Percentiles rank a stretch among this genome's conserved stretches.
Conservation (phyloP, 2,329 filamentous ascomycete species). For the Arthroderma uncinatum region DNA sequence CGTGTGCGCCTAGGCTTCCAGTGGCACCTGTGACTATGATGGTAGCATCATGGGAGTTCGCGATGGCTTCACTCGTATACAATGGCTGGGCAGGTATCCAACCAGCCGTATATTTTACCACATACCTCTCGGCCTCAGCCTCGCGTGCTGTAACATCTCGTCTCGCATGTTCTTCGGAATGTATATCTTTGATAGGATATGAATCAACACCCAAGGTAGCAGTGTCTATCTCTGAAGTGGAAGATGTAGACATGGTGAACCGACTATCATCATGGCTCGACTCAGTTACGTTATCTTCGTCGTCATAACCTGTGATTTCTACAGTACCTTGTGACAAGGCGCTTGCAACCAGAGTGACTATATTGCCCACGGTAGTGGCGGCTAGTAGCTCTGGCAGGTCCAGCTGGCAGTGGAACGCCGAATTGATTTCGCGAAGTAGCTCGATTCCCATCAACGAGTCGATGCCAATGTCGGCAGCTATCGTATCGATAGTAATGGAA, state of each 20-base stretch:
- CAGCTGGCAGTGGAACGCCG: background rate
- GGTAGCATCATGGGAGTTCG: no score
- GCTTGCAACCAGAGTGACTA: background rate
- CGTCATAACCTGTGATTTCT: no score
- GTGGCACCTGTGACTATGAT: background rate
- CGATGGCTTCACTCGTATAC: background rate
- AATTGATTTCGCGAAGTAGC: background rate
- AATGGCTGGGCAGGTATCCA: no score
- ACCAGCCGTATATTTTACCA: no score
- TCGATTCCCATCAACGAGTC: background rate
- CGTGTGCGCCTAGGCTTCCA: no score
- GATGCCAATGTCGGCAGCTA: background rate
- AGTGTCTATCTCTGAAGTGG: no score
- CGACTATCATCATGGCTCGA: background rate
- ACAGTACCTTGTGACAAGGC: background rate
- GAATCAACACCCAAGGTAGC: no score
- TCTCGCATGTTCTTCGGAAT: no score
- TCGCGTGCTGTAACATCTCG: no score
- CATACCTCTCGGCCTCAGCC: no score
- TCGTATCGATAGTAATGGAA: background rate
- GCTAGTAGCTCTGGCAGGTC: slow-evolving; percentile 4
- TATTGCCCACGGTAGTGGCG: background rate
- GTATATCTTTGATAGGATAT: no score
- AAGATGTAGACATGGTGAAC: no score
- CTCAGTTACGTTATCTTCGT: background rate